These are phyloP conservation scores for Talaromyces piceae DNA, from an alignment of 2,329 filamentous ascomycete species.

Conservation along the genomic window DNA sequence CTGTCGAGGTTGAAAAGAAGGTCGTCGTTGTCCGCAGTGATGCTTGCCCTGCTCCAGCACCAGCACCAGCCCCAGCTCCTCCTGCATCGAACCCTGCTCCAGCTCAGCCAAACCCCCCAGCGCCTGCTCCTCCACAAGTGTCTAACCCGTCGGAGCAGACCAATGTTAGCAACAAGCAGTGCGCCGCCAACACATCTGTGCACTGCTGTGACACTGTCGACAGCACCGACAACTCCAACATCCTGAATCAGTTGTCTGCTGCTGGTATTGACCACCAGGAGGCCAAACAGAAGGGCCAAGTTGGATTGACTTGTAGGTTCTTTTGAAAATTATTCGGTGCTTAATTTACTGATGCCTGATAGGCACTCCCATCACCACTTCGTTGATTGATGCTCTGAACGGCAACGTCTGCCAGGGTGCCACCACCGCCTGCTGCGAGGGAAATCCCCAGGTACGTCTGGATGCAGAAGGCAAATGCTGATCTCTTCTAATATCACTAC, in stretches of 20 bases:
- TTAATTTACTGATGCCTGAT: neutral
- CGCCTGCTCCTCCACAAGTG: slow-evolving; percentile 7
- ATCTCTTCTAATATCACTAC: neutral
- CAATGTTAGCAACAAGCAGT: slow-evolving; percentile 9
- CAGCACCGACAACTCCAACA: slow-evolving; percentile 12
- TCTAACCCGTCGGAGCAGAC: slow-evolving; percentile 11
- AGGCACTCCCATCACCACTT: slow-evolving; percentile 13
- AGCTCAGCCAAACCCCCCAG: too few relatives aligned
- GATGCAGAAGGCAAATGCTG: neutral
- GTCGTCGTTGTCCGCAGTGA: slow-evolving; percentile 12
- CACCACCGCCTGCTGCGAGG: neutral
- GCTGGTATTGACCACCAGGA: slow-evolving; percentile 9
- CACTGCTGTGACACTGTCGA: slow-evolving; percentile 13
- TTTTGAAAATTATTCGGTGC: too few relatives aligned
- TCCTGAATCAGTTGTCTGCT: slow-evolving; percentile 8
- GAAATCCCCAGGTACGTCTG: slow-evolving; percentile 5
- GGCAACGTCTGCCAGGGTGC: slow-evolving; percentile 9
- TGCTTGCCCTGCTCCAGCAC: slow-evolving; percentile 12
- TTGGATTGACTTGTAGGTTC: slow-evolving; percentile 11
- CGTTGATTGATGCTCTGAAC: slow-evolving; percentile 9
- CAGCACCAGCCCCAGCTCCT: slow-evolving; percentile 4
- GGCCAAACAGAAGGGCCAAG: slow-evolving; percentile 11
- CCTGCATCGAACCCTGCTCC: slow-evolving; percentile 1
- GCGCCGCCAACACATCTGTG: slow-evolving; percentile 6
- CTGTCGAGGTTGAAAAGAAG: slow-evolving; percentile 12